Percentiles rank a stretch among this genome's conserved stretches.
These are phyloP conservation scores for Myxozyma vanderwaltii DNA, from an alignment of 805 yeast genomes.

Conservation along the genomic window DNA sequence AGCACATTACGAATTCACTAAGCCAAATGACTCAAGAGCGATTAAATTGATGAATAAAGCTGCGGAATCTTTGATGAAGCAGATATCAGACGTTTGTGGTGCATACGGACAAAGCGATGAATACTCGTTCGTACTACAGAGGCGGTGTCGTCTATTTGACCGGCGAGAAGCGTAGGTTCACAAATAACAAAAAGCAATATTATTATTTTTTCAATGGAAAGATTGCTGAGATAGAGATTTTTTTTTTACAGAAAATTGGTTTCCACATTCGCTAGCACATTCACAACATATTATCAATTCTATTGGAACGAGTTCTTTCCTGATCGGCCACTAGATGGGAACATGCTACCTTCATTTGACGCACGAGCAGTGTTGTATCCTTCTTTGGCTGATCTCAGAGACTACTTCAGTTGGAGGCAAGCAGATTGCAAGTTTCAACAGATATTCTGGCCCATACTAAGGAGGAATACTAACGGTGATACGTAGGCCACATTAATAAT, in stretches of 20 bases:
- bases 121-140: constrained; percentile 75
- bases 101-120: constrained; percentile 98
- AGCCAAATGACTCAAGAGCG: constrained; percentile 86
- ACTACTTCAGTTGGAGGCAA: constrained; percentile 92
- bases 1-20: constrained; percentile 67
- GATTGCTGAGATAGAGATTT: neutral
- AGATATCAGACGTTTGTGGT: constrained; percentile 69
- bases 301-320: constrained; percentile 68
- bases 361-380: constrained; percentile 90
- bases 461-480: constrained; percentile 38
- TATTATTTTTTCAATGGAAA: neutral
- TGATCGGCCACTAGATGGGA: constrained; percentile 50
- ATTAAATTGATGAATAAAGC: constrained; percentile 77
- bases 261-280: constrained; percentile 77
- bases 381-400: constrained; percentile 57
- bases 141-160: constrained; percentile 69
- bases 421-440: constrained; percentile 60
- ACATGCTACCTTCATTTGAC: constrained; percentile 82
- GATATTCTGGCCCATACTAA: neutral
- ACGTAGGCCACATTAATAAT: constrained; percentile 74
- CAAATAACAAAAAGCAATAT: no score
- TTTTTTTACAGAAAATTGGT: constrained; percentile 60
- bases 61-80: constrained; percentile 64
- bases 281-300: constrained; percentile 72
- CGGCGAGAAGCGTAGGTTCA: constrained; percentile 58